Evolutionary conservation across 108 stramenopile genomes (phyloP).

Genomic region (Skeletonema tropicum): DNA sequence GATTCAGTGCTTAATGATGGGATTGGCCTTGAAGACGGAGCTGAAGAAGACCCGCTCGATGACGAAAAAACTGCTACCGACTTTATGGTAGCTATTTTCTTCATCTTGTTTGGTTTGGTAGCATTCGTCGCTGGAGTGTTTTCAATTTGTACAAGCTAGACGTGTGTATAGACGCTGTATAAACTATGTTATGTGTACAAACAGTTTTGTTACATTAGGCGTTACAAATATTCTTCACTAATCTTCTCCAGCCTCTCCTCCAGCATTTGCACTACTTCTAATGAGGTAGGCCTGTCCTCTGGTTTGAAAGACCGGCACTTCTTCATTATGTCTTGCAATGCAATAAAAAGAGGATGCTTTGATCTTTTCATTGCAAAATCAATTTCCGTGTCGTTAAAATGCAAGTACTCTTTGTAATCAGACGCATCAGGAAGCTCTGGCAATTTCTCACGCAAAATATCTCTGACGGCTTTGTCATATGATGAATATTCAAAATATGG

Average conservation of each 20-base stretch:
- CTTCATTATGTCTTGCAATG: slow-evolving; percentile 12
- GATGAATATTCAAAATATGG: slow-evolving; percentile 1
- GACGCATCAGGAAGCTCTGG: slow-evolving; percentile 6
- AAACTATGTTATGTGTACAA: neutral
- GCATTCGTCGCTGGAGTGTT: slow-evolving; percentile 69
- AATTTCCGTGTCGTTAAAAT: neutral
- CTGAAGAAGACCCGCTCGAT: slow-evolving; percentile 40
- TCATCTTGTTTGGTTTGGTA: slow-evolving; percentile 64
- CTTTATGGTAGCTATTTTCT: slow-evolving; percentile 73
- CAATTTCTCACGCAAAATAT: neutral
- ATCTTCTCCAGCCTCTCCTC: neutral
- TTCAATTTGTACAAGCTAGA: slow-evolving; percentile 47
- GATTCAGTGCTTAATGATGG: neutral
- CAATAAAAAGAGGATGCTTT: slow-evolving; percentile 10
- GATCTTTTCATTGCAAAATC: neutral
- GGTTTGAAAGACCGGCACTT: neutral
- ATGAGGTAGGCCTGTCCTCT: neutral
- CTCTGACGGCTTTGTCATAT: neutral
- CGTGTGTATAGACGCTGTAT: neutral
- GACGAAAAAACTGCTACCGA: slow-evolving; percentile 37
- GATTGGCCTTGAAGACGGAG: slow-evolving; percentile 8
- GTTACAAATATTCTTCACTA: neutral
- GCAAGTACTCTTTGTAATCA: neutral
- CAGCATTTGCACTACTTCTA: slow-evolving; percentile 16
- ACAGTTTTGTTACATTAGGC: neutral